Evolutionary conservation across 1,139 yeast genomes (phyloP).

Genomic region (Meyerozyma elateridarum): DNA sequence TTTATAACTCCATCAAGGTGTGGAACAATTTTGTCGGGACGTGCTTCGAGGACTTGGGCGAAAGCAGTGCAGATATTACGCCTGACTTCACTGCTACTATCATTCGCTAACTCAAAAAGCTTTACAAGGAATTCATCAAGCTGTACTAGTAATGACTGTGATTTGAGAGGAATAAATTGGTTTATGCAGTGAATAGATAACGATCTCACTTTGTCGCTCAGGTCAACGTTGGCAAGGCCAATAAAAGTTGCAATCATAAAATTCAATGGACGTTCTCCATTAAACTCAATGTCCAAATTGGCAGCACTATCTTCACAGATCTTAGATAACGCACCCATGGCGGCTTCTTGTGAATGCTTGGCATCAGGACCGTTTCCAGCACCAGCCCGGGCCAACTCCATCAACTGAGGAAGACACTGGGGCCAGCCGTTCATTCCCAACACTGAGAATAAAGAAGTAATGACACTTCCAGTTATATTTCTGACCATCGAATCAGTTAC

Average conservation of each 20-base stretch:
- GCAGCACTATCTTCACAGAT: constrained; percentile 80
- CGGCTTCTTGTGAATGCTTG: constrained; percentile 49
- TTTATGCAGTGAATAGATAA: constrained; percentile 69
- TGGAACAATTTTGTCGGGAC: constrained; percentile 77
- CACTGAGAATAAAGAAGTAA: constrained; percentile 74
- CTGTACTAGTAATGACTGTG: constrained; percentile 60
- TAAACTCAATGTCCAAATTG: constrained; percentile 54
- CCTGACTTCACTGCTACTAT: constrained; percentile 56
- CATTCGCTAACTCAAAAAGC: constrained; percentile 62
- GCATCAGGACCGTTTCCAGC: constrained; percentile 23
- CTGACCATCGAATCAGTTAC: constrained; percentile 61
- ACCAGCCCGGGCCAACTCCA: constrained; percentile 46
- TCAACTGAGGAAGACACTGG: constrained; percentile 59
- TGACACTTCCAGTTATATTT: constrained; percentile 86
- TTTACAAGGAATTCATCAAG: constrained; percentile 62
- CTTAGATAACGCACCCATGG: constrained; percentile 77
- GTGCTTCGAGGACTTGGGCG: constrained; percentile 62
- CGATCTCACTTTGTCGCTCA: constrained; percentile 52
- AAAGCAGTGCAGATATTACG: constrained; percentile 78
- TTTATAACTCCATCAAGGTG: constrained; percentile 82
- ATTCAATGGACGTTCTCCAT: constrained; percentile 65
- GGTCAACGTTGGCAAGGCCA: constrained; percentile 36
- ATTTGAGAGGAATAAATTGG: constrained; percentile 65
- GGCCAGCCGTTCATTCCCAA: constrained; percentile 77
- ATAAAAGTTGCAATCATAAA: constrained; percentile 64